Conservation (phyloP, 257 asterid species). For the Gardenia jasminoides region DNA sequence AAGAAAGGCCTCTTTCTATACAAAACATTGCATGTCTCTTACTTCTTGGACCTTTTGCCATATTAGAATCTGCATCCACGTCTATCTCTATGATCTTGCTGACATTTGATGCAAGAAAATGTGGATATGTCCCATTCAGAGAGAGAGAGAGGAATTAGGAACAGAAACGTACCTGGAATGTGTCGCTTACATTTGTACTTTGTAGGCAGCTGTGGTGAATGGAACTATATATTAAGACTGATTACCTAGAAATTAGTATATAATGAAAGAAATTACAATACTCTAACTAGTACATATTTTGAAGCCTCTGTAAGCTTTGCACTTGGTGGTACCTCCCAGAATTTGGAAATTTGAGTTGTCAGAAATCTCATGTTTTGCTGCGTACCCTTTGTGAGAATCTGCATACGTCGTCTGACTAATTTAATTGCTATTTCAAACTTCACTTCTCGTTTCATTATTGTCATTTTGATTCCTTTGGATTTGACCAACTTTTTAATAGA, state of each 20-base stretch:
- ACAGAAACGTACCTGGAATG: neutral
- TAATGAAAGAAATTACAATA: no score
- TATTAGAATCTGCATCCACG: no score
- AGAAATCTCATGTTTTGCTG: neutral
- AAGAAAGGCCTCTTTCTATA: neutral
- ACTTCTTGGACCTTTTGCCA: neutral
- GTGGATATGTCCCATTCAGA: neutral
- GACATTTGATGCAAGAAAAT: neutral
- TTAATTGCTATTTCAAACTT: neutral
- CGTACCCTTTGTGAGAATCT: neutral
- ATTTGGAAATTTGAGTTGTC: neutral
- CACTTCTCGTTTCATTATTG: neutral
- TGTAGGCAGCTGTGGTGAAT: neutral
- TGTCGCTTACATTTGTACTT: no score
- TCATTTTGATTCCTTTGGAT: neutral
- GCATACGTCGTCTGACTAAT: neutral
- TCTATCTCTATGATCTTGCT: no score
- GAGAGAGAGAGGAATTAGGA: neutral
- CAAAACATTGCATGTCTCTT: neutral
- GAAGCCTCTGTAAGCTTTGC: neutral
- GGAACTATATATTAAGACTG: neutral
- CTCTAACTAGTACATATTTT: neutral
- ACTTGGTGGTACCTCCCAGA: no score
- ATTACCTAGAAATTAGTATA: neutral
- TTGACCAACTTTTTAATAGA: neutral